Evolutionary conservation across 305 asterid species (phyloP).

Genomic region (Caryopteris hybrid): DNA sequence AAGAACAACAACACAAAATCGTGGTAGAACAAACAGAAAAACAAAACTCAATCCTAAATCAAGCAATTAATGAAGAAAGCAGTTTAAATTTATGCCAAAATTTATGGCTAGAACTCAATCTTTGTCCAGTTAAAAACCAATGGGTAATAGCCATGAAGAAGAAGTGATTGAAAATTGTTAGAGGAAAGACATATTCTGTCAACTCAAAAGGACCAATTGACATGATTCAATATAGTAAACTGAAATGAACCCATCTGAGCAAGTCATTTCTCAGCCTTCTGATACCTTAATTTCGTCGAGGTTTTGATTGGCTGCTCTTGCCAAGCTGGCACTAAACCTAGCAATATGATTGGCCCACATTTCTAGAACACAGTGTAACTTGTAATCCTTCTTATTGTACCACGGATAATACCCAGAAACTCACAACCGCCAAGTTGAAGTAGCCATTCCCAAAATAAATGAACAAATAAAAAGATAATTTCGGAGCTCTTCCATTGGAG

Average conservation of each 20-base stretch:
- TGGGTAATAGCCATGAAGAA: slow-evolving; percentile 27
- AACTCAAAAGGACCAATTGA: slow-evolving; percentile 34
- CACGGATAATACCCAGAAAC: slow-evolving; percentile 33
- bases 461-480: neutral
- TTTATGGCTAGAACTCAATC: neutral
- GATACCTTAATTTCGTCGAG: slow-evolving; percentile 82
- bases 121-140: slow-evolving; percentile 19
- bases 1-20: too few species aligned
- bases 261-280: slow-evolving; percentile 32
- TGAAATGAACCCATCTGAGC: slow-evolving; percentile 22
- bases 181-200: slow-evolving; percentile 45
- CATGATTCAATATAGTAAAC: slow-evolving; percentile 30
- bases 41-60: too few species aligned
- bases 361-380: slow-evolving; percentile 25
- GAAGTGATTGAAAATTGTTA: slow-evolving; percentile 27
- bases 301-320: slow-evolving; percentile 59
- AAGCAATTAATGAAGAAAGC: neutral
- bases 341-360: slow-evolving; percentile 43
- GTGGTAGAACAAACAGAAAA: too few species aligned
- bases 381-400: slow-evolving; percentile 20
- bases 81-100: neutral
- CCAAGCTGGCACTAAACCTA: slow-evolving; percentile 49
- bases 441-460: slow-evolving; percentile 11
- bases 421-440: slow-evolving; percentile 31
- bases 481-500: slow-evolving; percentile 22